Base-by-base conservation (phyloP, 129 eudicot species). In the Centella asiatica region DNA sequence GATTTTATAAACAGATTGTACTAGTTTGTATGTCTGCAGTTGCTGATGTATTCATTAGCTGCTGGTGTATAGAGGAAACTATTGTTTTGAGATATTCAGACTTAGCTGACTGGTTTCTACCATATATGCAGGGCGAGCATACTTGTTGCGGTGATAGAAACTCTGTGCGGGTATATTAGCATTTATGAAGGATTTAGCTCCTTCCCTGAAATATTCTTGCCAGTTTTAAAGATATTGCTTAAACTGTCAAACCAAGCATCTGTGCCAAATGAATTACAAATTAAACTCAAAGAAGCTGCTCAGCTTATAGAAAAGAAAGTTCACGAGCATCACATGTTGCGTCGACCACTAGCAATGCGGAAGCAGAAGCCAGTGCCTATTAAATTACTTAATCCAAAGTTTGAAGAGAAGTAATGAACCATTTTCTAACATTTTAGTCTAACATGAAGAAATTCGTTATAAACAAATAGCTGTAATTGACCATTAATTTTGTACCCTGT, bases 341-440 rank as follows among this genome's bases (percentile, higher is more conserved):
- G 99, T n/a, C 89, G 73, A 39, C 96, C 95, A 3, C 76, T 93
- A 22, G 78, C 80, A 65, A 76, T 93, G 88, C 75, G 92, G 57
- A 87, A 84, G 72, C 83, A 80, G 75, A 93, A 87, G 72, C 81
- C 88, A 1, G 77, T 78, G 48, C 83, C 90, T 17, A 87, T 93
- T 27, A 87, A 78, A 72, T 60, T 83, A 31, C 77, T 77, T 6
- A 72, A 82, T 57, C 99, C 99, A 1, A 93, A 87, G 78, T 93
- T 84, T 66, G 99, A 87, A 59, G 96, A 93, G 54, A 80, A 80
- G 99, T 87, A 88, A 76, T 62, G 53, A 51, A 46, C 50, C 23
- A 36, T 60, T 34, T 27, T 17, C 27, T 42, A 40, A 46, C 57
- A 55, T 33, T 20, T 46, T 40, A 47, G n/a, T 50, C 29, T 66